Base-by-base conservation (phyloP, 2,329 filamentous ascomycete species). In the Tothia fuscella region DNA sequence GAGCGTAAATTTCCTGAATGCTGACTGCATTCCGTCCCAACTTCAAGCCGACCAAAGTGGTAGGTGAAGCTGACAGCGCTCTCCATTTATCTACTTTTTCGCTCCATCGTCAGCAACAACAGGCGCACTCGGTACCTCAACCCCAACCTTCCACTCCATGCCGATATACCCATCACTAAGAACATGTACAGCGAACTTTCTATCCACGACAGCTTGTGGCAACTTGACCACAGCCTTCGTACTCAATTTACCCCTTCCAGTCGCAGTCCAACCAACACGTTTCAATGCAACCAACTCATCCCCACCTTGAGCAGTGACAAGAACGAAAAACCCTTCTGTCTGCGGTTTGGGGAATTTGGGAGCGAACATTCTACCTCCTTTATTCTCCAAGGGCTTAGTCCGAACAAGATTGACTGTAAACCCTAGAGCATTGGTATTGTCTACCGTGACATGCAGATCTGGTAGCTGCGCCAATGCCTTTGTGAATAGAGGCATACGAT, bases 331-430 rank as follows among this genome's bases (percentile, higher is more conserved):
- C 0, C 88, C 88, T 55, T 98, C 91, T 0, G 78, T 91, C 61
- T 98, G 91, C 13, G 87, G 78, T 62, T 98, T 98, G 1, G 89
- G 89, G 63, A 93, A 96, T 17, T 75, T 73, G 3, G 93, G 89
- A 0, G 91, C 86, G 52, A 80, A 94, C 56, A 95, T 82, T 46
- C 81, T 75, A 80, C 60, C 1, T 20, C 33, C 38, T 36, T 31
- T 17, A n/a, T 16, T 37, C 21, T 37, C 43, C 14, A 36, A 14
- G 19, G 72, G 56, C 58, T 93, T 94, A 38, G 73, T 64, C 0
- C 88, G 77, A 31, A 66, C 68, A 12, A 95, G 57, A 2, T 64
- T 62, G 9, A 91, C 65, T 0, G 72, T 74, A 3, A 94, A 55
- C 0, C 75, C 75, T 2, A 72, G 60, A 0, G 80, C 70, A 2